Evolutionary conservation across 768 basidiomycete species (phyloP).

Genomic region (Psilocybe cyanescens): DNA sequence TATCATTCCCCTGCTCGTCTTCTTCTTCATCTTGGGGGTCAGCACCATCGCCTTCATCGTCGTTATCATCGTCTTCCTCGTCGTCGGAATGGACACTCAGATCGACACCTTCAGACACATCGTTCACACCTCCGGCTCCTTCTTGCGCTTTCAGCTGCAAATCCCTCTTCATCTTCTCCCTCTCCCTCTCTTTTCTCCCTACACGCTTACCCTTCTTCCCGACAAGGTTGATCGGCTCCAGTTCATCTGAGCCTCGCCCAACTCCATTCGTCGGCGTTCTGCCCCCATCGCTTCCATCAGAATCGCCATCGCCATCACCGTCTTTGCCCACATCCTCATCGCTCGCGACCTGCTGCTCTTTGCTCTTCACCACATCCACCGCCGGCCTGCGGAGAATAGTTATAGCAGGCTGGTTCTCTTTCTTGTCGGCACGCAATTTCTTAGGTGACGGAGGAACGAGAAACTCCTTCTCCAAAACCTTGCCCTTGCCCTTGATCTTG

Average conservation of each 20-base stretch:
- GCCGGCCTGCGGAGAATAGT: slow-evolving; percentile 15
- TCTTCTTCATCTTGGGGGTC: slow-evolving; percentile 21
- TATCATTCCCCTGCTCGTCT: slow-evolving; percentile 27
- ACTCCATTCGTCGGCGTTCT: slow-evolving; percentile 22
- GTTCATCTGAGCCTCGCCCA: neutral
- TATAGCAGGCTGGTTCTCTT: neutral
- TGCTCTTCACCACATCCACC: neutral
- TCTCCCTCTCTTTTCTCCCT: slow-evolving; percentile 28
- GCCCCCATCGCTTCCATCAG: slow-evolving; percentile 2
- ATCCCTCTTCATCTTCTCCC: slow-evolving; percentile 26
- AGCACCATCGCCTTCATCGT: slow-evolving; percentile 20
- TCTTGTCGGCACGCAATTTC: neutral
- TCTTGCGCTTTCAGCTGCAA: slow-evolving; percentile 5
- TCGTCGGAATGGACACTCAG: slow-evolving; percentile 12
- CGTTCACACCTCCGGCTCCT: slow-evolving; percentile 2
- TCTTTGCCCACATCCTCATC: neutral
- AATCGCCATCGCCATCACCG: neutral
- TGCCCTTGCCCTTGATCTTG: slow-evolving; percentile 19
- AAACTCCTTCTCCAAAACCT: slow-evolving; percentile 24
- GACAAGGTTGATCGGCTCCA: slow-evolving; percentile 15
- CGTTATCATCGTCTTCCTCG: slow-evolving; percentile 16
- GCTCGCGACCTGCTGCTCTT: neutral
- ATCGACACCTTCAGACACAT: slow-evolving; percentile 8
- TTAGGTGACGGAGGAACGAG: slow-evolving; percentile 20
- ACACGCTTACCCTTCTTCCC: slow-evolving; percentile 30